A percentile compares a stretch with the other conserved stretches of the same genome.
phyloP scores from a whole-genome alignment of 1,284 basidiomycete genomes.

The Cryptococcus sp. region DNA sequence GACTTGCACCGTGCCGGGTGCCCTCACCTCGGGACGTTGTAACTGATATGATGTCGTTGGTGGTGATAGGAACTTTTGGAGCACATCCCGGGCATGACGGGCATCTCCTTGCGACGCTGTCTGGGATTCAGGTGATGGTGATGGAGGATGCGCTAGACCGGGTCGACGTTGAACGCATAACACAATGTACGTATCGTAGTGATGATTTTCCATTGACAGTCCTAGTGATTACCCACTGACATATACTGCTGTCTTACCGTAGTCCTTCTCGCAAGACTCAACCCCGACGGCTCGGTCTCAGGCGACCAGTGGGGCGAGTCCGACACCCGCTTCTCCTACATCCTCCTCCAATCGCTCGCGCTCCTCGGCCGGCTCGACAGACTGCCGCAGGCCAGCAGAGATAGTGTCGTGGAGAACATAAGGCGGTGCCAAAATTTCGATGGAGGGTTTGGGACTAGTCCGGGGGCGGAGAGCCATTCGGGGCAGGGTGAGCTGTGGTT shows the following conservation, averaged over 20 bases:
- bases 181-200: constrained; percentile 60
- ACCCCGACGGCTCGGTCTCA: constrained; percentile 76
- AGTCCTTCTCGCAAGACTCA: constrained; percentile 82
- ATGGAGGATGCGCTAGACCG: constrained; percentile 77
- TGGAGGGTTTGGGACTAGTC: constrained; percentile 81
- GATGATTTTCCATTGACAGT: no score
- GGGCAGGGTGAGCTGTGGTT: constrained; percentile 66
- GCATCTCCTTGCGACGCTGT: constrained; percentile 80
- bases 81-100: constrained; percentile 91
- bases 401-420: constrained; percentile 71
- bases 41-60: not conserved
- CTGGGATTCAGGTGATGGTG: constrained; percentile 85
- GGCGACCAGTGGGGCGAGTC: constrained; percentile 87
- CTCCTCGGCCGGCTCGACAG: constrained; percentile 66
- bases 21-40: not conserved
- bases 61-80: constrained; percentile 79
- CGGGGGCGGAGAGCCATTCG: constrained; percentile 89
- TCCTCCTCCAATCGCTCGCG: constrained; percentile 75
- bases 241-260: constrained; percentile 2
- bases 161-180: constrained; percentile 64
- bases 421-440: constrained; percentile 84
- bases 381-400: constrained; percentile 50
- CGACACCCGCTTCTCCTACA: constrained; percentile 89
- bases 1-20: no score
- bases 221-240: not conserved